Base-by-base conservation (phyloP, 768 basidiomycete genomes). In the Coprinopsis strossmayeri region DNA sequence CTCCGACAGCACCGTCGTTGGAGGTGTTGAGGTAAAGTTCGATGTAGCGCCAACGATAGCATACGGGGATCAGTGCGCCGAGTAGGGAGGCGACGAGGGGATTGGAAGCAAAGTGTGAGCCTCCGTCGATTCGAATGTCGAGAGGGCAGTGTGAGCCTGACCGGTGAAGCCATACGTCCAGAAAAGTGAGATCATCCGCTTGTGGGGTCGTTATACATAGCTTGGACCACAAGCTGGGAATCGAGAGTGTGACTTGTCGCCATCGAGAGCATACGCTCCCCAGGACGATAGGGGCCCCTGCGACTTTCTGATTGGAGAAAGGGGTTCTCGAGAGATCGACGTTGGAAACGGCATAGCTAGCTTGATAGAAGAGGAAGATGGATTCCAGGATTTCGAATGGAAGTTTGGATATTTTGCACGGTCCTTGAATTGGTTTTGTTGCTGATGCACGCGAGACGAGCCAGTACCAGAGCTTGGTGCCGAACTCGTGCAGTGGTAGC, bases 401-500 rank as follows among this genome's bases (percentile, higher is more conserved):
- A n/a, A 45, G 28, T 15, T 7, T 5, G n/a, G 25, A 25, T n/a
- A 45, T 32, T n/a, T 12, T 32, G 43, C 26, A 32, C 5, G 25
- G 5, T 5, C 43, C 40, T 12, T 30, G n/a, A 5, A 4, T 28
- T 5, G 26, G 9, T 30, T 20, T 15, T 42, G 40, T 18, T 24
- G 9, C 23, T 42, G 40, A 10, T 17, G 9, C 15, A 4, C 3
- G 43, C 3, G 28, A 13, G 18, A 28, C 5, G 18, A 45, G 27
- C 43, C 43, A 45, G 3, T 28, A 11, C 43, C 43, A 45, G 11
- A 45, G 43, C 43, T 45, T 45, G 4, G 20, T 12, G 3, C 43
- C 27, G 27, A 45, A 12, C 10, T 45, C 43, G 5, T 25, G 25
- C 5, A 45, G 43, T 11, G 43, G 43, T 32, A 45, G 30, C 9